Evolutionary conservation across 1,139 yeast species (phyloP), one percentile per base, ranked within the genome.

Genomic region (Lodderomyces theae): DNA sequence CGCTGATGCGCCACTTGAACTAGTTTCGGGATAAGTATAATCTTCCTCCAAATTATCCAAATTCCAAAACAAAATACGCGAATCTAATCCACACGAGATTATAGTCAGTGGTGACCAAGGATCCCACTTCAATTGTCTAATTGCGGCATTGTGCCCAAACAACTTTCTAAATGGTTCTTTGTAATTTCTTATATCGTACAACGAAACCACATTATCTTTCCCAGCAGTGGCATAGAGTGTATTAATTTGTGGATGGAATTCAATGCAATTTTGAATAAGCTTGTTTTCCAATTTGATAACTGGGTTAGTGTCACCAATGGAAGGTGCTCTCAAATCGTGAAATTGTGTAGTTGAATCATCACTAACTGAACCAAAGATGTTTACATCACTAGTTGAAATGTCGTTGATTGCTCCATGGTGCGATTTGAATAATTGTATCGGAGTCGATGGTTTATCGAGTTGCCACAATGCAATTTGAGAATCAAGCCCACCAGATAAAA

Each of bases 391-490:
- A 76, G 81, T 77, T 3, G 83, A 64, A 28, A 81, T 51, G 50
- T 77, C 86, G 56, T 80, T 80, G 19, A 81, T 71, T 1, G 72
- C 75, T 1, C 79, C 74, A 8, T 57, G 50, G 54, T 80, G 85
- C 8, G 71, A 56, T 40, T 66, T 64, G 53, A 72, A 73, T 4
- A 64, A 57, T 46, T 63, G 69, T 11, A 63, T 51, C 11, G 85
- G 85, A 1, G 69, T 59, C 2, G 65, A 56, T 1, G 69, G 64
- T 42, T 66, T 64, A 42, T 54, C 48, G 41, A 72, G 58, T 51
- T 84, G 84, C 95, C 95, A 87, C 23, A 82, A 59, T 0, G 87
- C 85, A 41, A 87, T 75, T 29, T 77, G 75, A 4, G 75, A 60
- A 56, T 86, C 95, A 48, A 79, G 80, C 2, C 86, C 75, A 3